These are phyloP conservation scores for Cercospora citrullina DNA, from an alignment of 2,329 filamentous ascomycete genomes.

Conservation along the genomic window DNA sequence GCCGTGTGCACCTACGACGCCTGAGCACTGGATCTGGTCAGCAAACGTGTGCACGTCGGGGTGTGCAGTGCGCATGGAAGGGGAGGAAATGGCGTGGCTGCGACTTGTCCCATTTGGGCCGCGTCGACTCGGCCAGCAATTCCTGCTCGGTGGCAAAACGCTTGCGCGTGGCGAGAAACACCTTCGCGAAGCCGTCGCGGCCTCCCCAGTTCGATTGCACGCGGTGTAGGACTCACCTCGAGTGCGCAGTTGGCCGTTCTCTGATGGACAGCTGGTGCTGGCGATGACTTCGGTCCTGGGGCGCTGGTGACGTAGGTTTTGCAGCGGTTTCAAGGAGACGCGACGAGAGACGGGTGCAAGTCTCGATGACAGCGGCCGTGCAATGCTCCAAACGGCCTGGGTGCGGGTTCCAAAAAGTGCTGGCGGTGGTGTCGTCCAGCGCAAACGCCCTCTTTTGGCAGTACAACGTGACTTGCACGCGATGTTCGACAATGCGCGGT, in stretches of 20 bases:
- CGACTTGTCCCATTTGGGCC: not conserved
- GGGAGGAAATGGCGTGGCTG: not conserved
- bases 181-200: not conserved
- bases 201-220: not conserved
- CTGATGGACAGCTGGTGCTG: slow-evolving; percentile 4
- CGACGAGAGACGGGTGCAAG: not conserved
- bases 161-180: not conserved
- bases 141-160: slow-evolving; percentile 11
- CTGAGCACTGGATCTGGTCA: not conserved
- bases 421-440: not conserved
- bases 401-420: not conserved
- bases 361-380: not conserved
- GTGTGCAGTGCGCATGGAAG: not conserved
- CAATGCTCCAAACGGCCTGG: not conserved
- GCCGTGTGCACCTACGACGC: not conserved
- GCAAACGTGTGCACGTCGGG: not conserved
- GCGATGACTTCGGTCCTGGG: not conserved
- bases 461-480: slow-evolving; percentile 16
- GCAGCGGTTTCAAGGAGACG: slow-evolving; percentile 7
- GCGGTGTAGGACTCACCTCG: slow-evolving; percentile 6
- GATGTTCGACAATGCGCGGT: slow-evolving; percentile 9
- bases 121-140: slow-evolving; percentile 6
- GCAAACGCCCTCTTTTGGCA: slow-evolving; percentile 7
- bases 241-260: not conserved
- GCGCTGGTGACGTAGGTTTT: slow-evolving; percentile 12